These are phyloP conservation scores for Cicer judaicum DNA, from an alignment of 306 rosid genomes.

Conservation along the genomic window DNA sequence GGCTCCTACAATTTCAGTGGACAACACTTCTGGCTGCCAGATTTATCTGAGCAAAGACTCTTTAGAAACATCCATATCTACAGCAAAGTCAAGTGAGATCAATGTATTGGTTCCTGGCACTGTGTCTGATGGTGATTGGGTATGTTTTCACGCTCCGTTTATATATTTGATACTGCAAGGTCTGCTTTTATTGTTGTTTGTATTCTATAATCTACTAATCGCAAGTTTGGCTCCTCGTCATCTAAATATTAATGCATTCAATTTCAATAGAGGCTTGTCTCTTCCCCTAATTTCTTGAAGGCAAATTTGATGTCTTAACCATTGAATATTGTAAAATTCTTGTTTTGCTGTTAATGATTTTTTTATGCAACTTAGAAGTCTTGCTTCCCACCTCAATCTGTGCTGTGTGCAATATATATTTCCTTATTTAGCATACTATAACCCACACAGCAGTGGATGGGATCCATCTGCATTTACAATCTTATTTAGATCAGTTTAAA, in stretches of 20 bases:
- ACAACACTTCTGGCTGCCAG: constrained; percentile 91
- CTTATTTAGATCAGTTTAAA: constrained; percentile 11
- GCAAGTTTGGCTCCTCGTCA: constrained; percentile 10
- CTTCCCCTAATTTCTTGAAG: constrained; percentile 12
- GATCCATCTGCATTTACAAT: constrained; percentile 18
- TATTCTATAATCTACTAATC: neutral
- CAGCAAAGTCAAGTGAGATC: constrained; percentile 97
- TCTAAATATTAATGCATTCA: constrained; percentile 4
- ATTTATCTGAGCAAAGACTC: constrained; percentile 89
- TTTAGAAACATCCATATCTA: constrained; percentile 74
- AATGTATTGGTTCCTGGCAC: constrained; percentile 87
- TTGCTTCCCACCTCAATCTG: constrained; percentile 31
- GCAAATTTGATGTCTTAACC: constrained; percentile 14
- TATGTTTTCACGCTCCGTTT: constrained; percentile 52
- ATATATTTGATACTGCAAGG: constrained; percentile 8
- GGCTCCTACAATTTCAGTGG: constrained; percentile 93
- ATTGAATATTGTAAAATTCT: constrained; percentile 19
- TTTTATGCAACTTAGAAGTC: constrained; percentile 4
- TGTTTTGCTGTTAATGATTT: neutral
- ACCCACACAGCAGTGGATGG: constrained; percentile 5
- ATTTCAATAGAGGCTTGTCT: constrained; percentile 7
- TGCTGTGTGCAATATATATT: constrained; percentile 11
- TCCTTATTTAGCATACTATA: constrained; percentile 2
- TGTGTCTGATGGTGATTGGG: constrained; percentile 87
- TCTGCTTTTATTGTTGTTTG: constrained; percentile 30